Base-by-base conservation (phyloP, 306 rosid genomes). In the Abrus precatorius region DNA sequence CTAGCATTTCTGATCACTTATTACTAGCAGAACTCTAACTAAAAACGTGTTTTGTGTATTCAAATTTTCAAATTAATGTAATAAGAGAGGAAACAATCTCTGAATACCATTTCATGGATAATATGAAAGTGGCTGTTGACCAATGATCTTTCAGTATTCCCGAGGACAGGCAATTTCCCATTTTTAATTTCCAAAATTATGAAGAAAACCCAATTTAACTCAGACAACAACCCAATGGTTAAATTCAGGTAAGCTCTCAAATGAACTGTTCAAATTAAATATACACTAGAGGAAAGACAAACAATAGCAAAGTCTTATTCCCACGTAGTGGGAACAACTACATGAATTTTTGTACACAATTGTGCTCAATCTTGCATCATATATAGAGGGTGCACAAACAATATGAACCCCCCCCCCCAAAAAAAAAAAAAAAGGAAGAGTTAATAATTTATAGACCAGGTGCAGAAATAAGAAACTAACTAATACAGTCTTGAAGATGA, bases 41-140 rank as follows among this genome's bases (percentile, higher is more conserved):
- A 28, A 32, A 28, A 61, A 13, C 33, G 12, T 45, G 6, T 32
- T 54, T 55, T 4, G 12, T 48, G 9, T 6, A 33, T 44, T 71
- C 4, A 53, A 14, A 63, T 0, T 65, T 70, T 60, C 45, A 70
- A 47, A 45, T 10, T 29, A 64, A 14, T 66, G 9, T 41, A 43
- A 43, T 29, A n/a, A 53, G 52, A 44, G 69, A 0, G 14, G 61
- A 52, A 41, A 38, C 29, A 53, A 7, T 27, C 69, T 38, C 36
- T 3, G 1, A 62, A 72, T 11, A 50, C 50, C 20, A 50, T 33
- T 47, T 33, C 36, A 40, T 50, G 65, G 40, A 64, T 55, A 36
- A 59, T 68, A 54, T 55, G 68, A 68, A 43, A 40, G 56, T 77
- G 56, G 43, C 67, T 57, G 43, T 36, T 43, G 34, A 55, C 69